These are phyloP conservation scores for Neofusicoccum umdonicola DNA, from an alignment of 2,329 filamentous ascomycete species.

Conservation along the genomic window DNA sequence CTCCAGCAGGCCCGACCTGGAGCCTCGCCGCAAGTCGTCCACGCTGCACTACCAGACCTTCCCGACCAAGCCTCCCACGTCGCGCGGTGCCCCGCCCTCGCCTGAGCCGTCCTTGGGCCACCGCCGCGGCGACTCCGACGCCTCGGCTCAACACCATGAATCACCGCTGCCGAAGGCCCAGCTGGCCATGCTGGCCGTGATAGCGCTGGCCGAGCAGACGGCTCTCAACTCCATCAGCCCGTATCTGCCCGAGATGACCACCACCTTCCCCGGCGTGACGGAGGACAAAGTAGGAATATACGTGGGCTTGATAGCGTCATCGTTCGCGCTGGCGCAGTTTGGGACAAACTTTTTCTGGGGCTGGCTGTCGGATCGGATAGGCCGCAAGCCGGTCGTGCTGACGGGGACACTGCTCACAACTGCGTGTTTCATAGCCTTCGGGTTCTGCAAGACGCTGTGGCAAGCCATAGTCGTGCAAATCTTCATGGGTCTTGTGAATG, in stretches of 20 bases:
- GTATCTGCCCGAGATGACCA: constrained; percentile 90
- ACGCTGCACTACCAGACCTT: constrained; percentile 77
- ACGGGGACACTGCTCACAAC: constrained; percentile 80
- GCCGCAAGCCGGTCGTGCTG: constrained; percentile 78
- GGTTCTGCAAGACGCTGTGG: constrained; percentile 77
- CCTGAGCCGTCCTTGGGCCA: constrained; percentile 17
- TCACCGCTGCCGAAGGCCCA: constrained; percentile 81
- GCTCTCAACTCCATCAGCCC: constrained; percentile 95
- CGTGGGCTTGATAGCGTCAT: constrained; percentile 83
- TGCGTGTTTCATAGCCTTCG: constrained; percentile 79
- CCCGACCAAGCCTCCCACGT: constrained; percentile 69
- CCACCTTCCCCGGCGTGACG: constrained; percentile 77
- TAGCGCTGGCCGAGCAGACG: constrained; percentile 91
- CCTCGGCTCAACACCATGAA: constrained; percentile 46
- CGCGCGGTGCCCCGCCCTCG: constrained; percentile 55
- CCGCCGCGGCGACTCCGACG: constrained; percentile 31
- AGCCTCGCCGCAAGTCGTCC: constrained; percentile 48
- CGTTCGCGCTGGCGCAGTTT: constrained; percentile 90
- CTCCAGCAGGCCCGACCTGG: constrained; percentile 20
- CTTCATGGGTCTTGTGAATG: constrained; percentile 89
- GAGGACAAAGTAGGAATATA: constrained; percentile 74
- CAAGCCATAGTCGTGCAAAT: constrained; percentile 84
- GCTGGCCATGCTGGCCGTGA: constrained; percentile 78
- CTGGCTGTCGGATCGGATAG: constrained; percentile 74
- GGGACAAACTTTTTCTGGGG: constrained; percentile 91